Evolutionary conservation across 176 grass and related monocot genomes (phyloP), one percentile per base, ranked within the genome.

Genomic region (Elymus sibiricus): DNA sequence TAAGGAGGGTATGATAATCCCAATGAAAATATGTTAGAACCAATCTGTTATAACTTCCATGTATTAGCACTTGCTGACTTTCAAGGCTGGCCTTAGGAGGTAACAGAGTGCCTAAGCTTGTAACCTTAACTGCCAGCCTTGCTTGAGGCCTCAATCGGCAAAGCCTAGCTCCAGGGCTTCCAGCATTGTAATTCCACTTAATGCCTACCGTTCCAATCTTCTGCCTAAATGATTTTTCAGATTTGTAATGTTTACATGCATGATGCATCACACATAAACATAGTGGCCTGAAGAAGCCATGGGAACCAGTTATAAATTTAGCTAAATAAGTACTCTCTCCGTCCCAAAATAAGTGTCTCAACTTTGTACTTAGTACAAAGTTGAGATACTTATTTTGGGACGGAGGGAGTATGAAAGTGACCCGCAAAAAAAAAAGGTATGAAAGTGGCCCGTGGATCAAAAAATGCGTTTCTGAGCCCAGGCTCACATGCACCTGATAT

Each of bases 1-100:
- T 69, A 47, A 90, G 60, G 74, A 78, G 84, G 73, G 49, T 39
- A 91, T 76, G 46, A 70, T 15, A 69, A 74, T 87, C 44, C 49
- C 60, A 76, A 35, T 87, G 80, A 61, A 91, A 84, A 86, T 81
- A 90, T 82, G 78, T 47, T 86, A 85, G 77, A 89, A 81, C 70
- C 70, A 61, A 81, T 81, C 83, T 68, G 88, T 26, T 85, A 83
- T 81, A 89, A 74, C 74, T 74, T 73, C 25, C 64, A 74, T 80
- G 79, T 46, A 90, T 49, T 47, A 43, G 49, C 66, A 39, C 75
- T n/a, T 61, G 49, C 61, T 35, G 43, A 10, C 74, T 22, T 55
- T 40, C 25, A 12, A 65, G 68, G 42, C 21, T 90, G 66, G 27
- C 12, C 9, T 34, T 77, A n/a, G n/a, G 13, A 82, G 82, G 61